phyloP scores from a whole-genome alignment of 208 protist species.

The Leishmania gerbilli region DNA sequence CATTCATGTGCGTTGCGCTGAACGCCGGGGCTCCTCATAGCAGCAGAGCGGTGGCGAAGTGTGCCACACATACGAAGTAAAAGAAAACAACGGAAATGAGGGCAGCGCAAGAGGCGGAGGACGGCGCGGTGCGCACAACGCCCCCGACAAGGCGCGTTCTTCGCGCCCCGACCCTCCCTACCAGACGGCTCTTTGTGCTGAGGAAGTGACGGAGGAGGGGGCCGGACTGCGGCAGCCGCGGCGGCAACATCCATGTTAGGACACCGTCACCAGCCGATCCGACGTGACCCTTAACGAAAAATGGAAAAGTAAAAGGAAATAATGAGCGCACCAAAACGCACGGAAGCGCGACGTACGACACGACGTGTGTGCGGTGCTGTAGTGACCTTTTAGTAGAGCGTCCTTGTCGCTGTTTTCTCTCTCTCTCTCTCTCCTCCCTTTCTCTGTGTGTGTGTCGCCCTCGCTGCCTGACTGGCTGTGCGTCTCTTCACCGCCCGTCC shows the following conservation, averaged over 20 bases:
- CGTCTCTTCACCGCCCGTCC: neutral
- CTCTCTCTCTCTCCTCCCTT: neutral
- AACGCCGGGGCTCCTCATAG: neutral
- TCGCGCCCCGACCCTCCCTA: neutral
- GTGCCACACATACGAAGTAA: neutral
- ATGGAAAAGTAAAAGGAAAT: neutral
- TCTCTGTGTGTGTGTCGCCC: neutral
- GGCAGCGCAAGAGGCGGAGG: neutral
- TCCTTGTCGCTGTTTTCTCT: neutral
- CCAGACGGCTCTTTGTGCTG: neutral
- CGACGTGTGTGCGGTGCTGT: neutral
- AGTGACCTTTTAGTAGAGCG: slow-evolving; percentile 10
- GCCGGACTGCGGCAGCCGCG: neutral
- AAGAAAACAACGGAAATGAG: neutral
- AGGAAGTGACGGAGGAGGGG: neutral
- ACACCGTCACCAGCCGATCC: neutral
- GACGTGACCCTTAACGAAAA: neutral
- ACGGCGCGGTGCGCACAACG: neutral
- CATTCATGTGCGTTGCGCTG: neutral
- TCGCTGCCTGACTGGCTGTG: neutral
- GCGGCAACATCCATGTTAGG: neutral
- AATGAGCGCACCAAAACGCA: neutral
- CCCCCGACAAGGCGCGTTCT: neutral
- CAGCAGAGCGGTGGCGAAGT: neutral
- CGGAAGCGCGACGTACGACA: no score